Base-by-base conservation (phyloP, 2,329 filamentous ascomycete genomes). In the Botrytis paeoniae region DNA sequence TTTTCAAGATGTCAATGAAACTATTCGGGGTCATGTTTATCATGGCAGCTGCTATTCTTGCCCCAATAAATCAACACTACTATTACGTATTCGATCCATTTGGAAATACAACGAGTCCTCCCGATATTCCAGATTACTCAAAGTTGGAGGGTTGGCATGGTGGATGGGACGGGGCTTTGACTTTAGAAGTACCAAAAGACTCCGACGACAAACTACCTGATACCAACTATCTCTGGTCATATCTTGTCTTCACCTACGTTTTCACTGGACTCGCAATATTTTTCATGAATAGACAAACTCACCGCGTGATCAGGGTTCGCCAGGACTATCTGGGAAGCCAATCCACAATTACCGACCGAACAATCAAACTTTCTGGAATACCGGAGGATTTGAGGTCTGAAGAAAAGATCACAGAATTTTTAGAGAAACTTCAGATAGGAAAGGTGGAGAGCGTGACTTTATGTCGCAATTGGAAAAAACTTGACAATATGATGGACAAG, bases 341-440 rank as follows among this genome's bases (percentile, higher is more conserved):
- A 82, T 95, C 93, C 0, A 98, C 95, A n/a, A 89, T 98, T 69
- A 98, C 96, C 1, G 96, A 99, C 82, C 90, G 95, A 45, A 99
- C 96, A 0, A 95, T 99, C 78, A 91, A 94, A 37, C 84, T 99
- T 29, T 96, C 95, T 0, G 95, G 95, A 0, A 95, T 99, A 35
- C 96, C 97, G 0, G 80, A 82, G 5, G 90, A 95, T 37, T 83
- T 98, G 74, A 89, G 93, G 73, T 92, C 92, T 0, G 95, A 98
- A 81, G 88, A 90, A 16, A 91, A 91, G 78, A 93, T 99, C 77
- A 96, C 93, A 80, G 86, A 93, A 4, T 91, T 98, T 72, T 90
- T 99, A 39, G 95, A 99, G 79, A 92, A 91, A 75, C 85, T 99
- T 20, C 90, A 92, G 71, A 95, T 99, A 77, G 97, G 96, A 22